Evolutionary conservation across 2,329 filamentous ascomycete genomes (phyloP).

Genomic region (Cylindrodendrum hubeiense): DNA sequence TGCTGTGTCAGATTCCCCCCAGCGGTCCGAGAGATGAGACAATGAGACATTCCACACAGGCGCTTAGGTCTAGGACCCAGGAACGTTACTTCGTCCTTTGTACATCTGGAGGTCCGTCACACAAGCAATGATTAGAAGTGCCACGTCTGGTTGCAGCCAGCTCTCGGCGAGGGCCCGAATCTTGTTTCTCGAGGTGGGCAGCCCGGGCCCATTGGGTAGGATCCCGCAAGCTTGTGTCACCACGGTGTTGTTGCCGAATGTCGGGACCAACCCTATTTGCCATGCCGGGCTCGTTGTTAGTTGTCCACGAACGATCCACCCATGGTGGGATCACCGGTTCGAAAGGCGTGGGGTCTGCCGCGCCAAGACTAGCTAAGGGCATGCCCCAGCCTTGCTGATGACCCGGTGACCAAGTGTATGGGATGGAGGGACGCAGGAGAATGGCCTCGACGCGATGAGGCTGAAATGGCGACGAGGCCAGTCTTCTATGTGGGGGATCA

Average conservation of each 20-base stretch:
- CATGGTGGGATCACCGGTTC: constrained; percentile 7
- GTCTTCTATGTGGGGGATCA: constrained; percentile 43
- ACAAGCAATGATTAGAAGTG: constrained; percentile 16
- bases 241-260: constrained; percentile 33
- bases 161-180: constrained; percentile 24
- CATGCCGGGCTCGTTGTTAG: constrained; percentile 23
- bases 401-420: constrained; percentile 20
- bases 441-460: constrained; percentile 29
- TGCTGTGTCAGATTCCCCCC: constrained; percentile 23
- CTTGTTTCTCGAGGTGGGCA: constrained; percentile 24
- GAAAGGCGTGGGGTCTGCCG: constrained; percentile 21
- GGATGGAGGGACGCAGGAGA: constrained; percentile 3
- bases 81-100: constrained; percentile 1
- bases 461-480: constrained; percentile 37
- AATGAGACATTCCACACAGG: constrained; percentile 18
- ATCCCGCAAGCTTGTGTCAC: constrained; percentile 36
- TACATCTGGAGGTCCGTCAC: constrained; percentile 13
- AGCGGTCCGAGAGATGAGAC: constrained; percentile 22
- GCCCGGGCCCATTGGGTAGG: constrained; percentile 31
- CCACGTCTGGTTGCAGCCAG: constrained; percentile 19
- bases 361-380: constrained; percentile 15
- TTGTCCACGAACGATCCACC: constrained; percentile 20
- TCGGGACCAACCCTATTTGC: constrained; percentile 44
- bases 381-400: constrained; percentile 11
- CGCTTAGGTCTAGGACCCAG: constrained; percentile 1